These are phyloP conservation scores for Tagetes erecta DNA, from an alignment of 129 eudicot species.

Conservation along the genomic window DNA sequence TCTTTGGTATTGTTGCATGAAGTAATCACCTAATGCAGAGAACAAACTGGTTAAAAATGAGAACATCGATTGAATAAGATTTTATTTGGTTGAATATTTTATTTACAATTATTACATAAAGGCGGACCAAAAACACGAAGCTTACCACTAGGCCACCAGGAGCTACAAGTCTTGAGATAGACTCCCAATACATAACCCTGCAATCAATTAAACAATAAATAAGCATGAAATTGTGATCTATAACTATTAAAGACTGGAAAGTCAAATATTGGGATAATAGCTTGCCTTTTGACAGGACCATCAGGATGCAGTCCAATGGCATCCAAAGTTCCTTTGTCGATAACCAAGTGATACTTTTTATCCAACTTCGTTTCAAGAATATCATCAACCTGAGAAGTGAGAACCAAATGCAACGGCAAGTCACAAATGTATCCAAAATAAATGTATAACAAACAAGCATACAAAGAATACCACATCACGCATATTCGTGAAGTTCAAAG, in stretches of 20 bases:
- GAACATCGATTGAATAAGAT: background rate
- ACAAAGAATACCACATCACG: background rate
- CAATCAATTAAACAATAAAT: slow-evolving; percentile 1
- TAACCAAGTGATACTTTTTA: slow-evolving; percentile 63
- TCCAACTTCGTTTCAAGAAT: slow-evolving; percentile 93
- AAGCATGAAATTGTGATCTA: background rate
- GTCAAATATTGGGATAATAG: slow-evolving; percentile 8
- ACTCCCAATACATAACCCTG: slow-evolving; percentile 99
- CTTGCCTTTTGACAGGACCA: slow-evolving; percentile 85
- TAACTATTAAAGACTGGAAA: background rate
- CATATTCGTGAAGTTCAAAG: background rate
- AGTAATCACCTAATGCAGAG: slow-evolving; percentile 65
- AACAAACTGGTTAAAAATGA: background rate
- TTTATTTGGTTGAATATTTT: background rate
- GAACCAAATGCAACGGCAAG: slow-evolving; percentile 17
- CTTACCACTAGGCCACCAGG: slow-evolving; percentile 93
- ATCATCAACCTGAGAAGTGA: slow-evolving; percentile 92
- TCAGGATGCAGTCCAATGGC: slow-evolving; percentile 99
- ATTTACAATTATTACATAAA: background rate
- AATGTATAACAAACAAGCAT: background rate
- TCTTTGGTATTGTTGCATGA: slow-evolving; percentile 92
- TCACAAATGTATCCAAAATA: slow-evolving; percentile 10
- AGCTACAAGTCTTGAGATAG: slow-evolving; percentile 78
- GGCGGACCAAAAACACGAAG: background rate
- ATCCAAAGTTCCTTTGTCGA: slow-evolving; percentile 95